Evolutionary conservation across 352 stramenopile genomes (phyloP).

Genomic region (Globisporangium echinulatum): DNA sequence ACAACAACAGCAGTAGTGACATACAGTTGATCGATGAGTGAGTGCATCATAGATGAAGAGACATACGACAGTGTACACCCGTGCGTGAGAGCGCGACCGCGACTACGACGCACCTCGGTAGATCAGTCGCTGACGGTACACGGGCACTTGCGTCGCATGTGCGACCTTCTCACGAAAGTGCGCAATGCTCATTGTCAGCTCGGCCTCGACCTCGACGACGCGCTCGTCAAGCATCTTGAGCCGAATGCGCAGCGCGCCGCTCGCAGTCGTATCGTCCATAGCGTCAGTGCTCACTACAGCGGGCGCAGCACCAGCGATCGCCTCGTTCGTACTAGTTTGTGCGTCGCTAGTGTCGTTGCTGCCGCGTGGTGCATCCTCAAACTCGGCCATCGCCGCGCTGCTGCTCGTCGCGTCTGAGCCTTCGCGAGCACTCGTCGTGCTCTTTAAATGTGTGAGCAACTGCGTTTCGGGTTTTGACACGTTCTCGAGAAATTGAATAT

Average conservation of each 20-base stretch:
- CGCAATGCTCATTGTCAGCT: conserved; percentile 33
- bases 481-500: too few relatives aligned
- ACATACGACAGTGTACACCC: not conserved
- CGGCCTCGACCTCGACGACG: conserved; percentile 55
- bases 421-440: too few relatives aligned
- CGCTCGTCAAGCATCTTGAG: conserved; percentile 79
- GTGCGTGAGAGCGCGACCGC: not conserved
- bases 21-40: not conserved
- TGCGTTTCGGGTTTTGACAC: too few relatives aligned
- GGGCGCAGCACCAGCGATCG: too few relatives aligned
- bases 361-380: too few relatives aligned
- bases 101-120: conserved; percentile 51
- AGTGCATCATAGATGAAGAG: not conserved
- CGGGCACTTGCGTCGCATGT: conserved; percentile 43
- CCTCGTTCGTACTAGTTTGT: too few relatives aligned
- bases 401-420: too few relatives aligned
- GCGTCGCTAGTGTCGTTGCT: too few relatives aligned
- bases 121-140: conserved; percentile 84
- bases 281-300: not conserved
- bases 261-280: not conserved
- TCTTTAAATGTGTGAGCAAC: too few relatives aligned
- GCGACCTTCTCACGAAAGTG: conserved; percentile 64
- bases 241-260: conserved; percentile 13
- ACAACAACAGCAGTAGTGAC: not conserved
- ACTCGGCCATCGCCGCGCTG: too few relatives aligned